Conservation (phyloP, 2,329 filamentous ascomycete genomes). For the Colletotrichum plurivorum region DNA sequence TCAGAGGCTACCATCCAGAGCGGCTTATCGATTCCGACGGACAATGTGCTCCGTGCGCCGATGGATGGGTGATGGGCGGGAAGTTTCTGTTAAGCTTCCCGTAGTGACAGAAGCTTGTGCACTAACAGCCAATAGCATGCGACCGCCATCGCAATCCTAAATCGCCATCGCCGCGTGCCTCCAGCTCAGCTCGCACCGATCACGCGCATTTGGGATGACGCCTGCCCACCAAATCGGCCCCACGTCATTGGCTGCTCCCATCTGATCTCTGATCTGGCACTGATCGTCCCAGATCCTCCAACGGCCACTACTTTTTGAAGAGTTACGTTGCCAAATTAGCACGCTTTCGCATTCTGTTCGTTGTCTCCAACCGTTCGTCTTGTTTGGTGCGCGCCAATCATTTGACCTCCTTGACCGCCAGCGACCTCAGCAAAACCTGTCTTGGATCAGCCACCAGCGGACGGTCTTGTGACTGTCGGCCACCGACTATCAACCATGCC, state of each 20-base stretch:
- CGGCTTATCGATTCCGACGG: not conserved
- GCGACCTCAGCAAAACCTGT: not conserved
- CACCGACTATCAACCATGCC: not conserved
- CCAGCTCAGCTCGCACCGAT: slow-evolving; percentile 2
- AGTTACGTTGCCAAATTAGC: not conserved
- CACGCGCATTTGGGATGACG: slow-evolving; percentile 33
- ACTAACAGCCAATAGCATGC: slow-evolving; percentile 26
- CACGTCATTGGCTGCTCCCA: slow-evolving; percentile 20
- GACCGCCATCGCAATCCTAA: not conserved
- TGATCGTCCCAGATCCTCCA: slow-evolving; percentile 28
- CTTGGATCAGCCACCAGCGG: not conserved
- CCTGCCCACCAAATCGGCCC: slow-evolving; percentile 2
- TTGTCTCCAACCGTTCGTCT: slow-evolving; percentile 2
- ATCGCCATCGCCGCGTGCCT: slow-evolving; percentile 2
- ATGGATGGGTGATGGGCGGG: slow-evolving; percentile 4
- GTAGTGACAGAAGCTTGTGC: not conserved
- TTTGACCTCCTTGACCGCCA: slow-evolving; percentile 6
- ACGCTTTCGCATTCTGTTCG: not conserved
- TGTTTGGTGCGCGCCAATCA: slow-evolving; percentile 6
- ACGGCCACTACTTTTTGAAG: slow-evolving; percentile 7
- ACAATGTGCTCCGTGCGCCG: slow-evolving; percentile 20
- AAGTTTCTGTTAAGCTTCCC: slow-evolving; percentile 35
- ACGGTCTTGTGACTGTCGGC: slow-evolving; percentile 15
- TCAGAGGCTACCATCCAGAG: too few relatives aligned
- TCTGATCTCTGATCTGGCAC: slow-evolving; percentile 37